Percentiles rank a stretch among this genome's conserved stretches.
These are phyloP conservation scores for Leccinum holopus DNA, from an alignment of 1,284 basidiomycete genomes.

Conservation along the genomic window DNA sequence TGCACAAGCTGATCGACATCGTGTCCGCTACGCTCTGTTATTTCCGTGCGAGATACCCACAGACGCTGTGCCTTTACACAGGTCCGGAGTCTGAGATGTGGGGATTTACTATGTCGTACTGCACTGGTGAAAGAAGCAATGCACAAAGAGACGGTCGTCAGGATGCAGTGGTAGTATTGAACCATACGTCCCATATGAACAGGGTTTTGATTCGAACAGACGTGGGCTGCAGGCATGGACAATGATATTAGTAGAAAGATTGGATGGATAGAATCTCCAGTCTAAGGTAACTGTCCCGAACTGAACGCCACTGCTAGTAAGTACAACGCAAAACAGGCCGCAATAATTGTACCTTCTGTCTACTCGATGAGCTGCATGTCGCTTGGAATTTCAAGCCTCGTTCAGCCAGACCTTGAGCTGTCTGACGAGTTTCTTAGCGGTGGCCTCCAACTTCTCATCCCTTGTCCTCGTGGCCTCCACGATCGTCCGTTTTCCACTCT, in stretches of 20 bases:
- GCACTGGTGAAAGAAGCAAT: constrained; percentile 22
- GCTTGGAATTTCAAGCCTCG: constrained; percentile 10
- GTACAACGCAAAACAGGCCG: neutral
- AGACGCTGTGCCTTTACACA: constrained; percentile 29
- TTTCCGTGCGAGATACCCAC: constrained; percentile 24
- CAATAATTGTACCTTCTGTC: neutral
- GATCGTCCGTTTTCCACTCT: constrained; percentile 51
- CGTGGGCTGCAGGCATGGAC: neutral
- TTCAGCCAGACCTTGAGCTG: constrained; percentile 35
- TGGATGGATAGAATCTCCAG: neutral
- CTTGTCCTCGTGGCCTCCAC: constrained; percentile 51
- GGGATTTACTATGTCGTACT: constrained; percentile 22
- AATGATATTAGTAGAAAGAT: neutral
- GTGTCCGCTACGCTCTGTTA: constrained; percentile 28
- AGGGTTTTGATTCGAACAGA: neutral
- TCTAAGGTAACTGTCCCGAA: neutral
- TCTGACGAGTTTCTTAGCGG: constrained; percentile 52
- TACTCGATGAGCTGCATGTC: too few relatives aligned
- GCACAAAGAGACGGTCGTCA: constrained; percentile 27
- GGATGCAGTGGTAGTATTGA: constrained; percentile 21
- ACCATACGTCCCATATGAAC: neutral
- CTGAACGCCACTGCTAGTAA: neutral
- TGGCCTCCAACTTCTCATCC: constrained; percentile 59
- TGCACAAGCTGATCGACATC: constrained; percentile 32
- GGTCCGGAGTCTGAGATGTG: constrained; percentile 27